Percentiles rank a stretch among this genome's conserved stretches.
Evolutionary conservation across 2,329 filamentous ascomycete species (phyloP).

Genomic region (Diaporthe amygdali): DNA sequence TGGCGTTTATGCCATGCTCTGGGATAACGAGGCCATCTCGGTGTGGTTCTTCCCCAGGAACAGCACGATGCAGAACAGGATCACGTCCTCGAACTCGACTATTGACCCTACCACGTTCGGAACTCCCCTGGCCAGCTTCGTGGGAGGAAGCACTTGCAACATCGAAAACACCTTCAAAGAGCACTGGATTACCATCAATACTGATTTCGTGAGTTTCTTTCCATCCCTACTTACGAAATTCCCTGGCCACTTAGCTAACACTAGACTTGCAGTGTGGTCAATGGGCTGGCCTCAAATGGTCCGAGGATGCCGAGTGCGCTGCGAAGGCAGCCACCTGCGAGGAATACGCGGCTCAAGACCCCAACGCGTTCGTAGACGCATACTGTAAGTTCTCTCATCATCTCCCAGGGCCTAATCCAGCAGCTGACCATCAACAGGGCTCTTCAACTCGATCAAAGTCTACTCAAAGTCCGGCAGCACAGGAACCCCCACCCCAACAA

Average conservation of each 20-base stretch:
- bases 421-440: slow-evolving; percentile 5
- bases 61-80: slow-evolving; percentile 31
- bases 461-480: slow-evolving; percentile 1
- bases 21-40: slow-evolving; percentile 73
- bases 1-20: slow-evolving; percentile 77
- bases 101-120: slow-evolving; percentile 76
- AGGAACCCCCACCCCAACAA: background rate
- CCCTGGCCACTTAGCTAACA: no score
- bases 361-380: slow-evolving; percentile 21
- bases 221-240: background rate
- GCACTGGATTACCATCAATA: slow-evolving; percentile 73
- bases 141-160: slow-evolving; percentile 69
- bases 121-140: slow-evolving; percentile 70
- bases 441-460: slow-evolving; percentile 26
- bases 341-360: slow-evolving; percentile 68
- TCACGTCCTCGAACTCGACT: slow-evolving; percentile 60
- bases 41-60: slow-evolving; percentile 82
- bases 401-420: background rate
- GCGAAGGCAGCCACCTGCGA: slow-evolving; percentile 69
- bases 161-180: slow-evolving; percentile 72
- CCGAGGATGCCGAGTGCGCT: slow-evolving; percentile 59
- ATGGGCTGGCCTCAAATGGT: slow-evolving; percentile 78
- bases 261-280: slow-evolving; percentile 78
- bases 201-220: slow-evolving; percentile 14
- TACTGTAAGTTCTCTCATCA: slow-evolving; percentile 4